Percentiles rank a stretch among this genome's conserved stretches.
phyloP scores from a whole-genome alignment of 2,329 filamentous ascomycete species.

The Blastomyces parvus region DNA sequence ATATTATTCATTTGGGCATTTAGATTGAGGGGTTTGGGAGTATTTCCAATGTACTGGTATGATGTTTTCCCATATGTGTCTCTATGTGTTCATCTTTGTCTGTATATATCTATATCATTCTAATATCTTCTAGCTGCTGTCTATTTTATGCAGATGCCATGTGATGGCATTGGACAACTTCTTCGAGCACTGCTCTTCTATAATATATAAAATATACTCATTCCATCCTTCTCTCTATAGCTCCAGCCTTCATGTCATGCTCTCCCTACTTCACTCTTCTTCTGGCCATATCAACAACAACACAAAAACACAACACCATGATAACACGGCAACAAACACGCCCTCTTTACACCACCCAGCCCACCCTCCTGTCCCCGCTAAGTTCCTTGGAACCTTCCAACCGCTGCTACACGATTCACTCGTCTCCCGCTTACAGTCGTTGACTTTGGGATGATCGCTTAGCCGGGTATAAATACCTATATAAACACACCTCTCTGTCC shows the following conservation, averaged over 20 bases:
- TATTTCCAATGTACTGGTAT: not conserved
- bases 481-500: not conserved
- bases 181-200: too few species aligned
- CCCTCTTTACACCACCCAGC: not conserved
- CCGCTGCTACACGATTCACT: not conserved
- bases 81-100: not conserved
- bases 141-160: not conserved
- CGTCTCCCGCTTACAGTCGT: not conserved
- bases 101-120: not conserved
- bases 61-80: not conserved
- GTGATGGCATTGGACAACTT: not conserved
- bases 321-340: not conserved
- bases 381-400: not conserved
- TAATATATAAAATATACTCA: too few species aligned
- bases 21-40: not conserved
- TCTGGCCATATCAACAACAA: too few species aligned
- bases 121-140: not conserved
- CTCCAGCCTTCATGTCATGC: too few species aligned
- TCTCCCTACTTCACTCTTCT: too few species aligned
- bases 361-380: not conserved
- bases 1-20: not conserved
- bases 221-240: too few species aligned
- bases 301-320: not conserved
- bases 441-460: not conserved
- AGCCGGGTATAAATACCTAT: not conserved